A percentile compares a stretch with the other conserved stretches of the same genome.
Evolutionary conservation across 768 basidiomycete species (phyloP).

Genomic region (Scleroderma bovista): DNA sequence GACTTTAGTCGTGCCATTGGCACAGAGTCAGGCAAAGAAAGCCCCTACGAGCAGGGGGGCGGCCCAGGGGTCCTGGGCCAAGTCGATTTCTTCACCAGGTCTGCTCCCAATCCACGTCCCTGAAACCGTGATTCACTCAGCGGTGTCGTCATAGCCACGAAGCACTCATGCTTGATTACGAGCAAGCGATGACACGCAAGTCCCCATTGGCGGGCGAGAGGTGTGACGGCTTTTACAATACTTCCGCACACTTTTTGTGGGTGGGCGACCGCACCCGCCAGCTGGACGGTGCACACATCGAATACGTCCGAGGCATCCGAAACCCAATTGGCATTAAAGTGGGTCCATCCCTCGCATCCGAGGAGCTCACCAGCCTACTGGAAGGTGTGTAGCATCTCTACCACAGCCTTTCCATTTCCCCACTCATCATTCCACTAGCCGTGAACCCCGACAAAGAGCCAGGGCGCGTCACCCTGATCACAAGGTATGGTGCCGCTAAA

Average conservation of each 20-base stretch:
- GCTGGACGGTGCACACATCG: constrained; percentile 88
- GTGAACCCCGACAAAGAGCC: constrained; percentile 81
- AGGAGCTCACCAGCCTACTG: constrained; percentile 72
- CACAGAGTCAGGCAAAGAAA: constrained; percentile 45
- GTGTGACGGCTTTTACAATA: constrained; percentile 64
- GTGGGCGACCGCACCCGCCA: constrained; percentile 95
- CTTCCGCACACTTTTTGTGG: constrained; percentile 94
- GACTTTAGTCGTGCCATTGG: constrained; percentile 93
- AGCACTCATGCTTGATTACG: constrained; percentile 88
- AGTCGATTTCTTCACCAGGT: constrained; percentile 94
- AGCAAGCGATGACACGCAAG: constrained; percentile 82
- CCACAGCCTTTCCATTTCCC: not conserved
- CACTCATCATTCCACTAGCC: constrained; percentile 38
- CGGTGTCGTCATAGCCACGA: constrained; percentile 58
- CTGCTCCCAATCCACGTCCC: constrained; percentile 8
- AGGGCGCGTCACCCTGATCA: constrained; percentile 86
- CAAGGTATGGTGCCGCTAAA: constrained; percentile 88
- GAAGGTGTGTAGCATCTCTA: constrained; percentile 48
- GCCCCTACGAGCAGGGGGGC: constrained; percentile 66
- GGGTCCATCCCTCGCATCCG: constrained; percentile 77
- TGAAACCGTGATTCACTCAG: not conserved
- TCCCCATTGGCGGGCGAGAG: constrained; percentile 36
- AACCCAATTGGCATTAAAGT: constrained; percentile 97
- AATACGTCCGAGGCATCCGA: constrained; percentile 88
- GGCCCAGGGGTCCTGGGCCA: constrained; percentile 70